Base-by-base conservation (phyloP, 23 red algal species). In the Agarophyton chilense region DNA sequence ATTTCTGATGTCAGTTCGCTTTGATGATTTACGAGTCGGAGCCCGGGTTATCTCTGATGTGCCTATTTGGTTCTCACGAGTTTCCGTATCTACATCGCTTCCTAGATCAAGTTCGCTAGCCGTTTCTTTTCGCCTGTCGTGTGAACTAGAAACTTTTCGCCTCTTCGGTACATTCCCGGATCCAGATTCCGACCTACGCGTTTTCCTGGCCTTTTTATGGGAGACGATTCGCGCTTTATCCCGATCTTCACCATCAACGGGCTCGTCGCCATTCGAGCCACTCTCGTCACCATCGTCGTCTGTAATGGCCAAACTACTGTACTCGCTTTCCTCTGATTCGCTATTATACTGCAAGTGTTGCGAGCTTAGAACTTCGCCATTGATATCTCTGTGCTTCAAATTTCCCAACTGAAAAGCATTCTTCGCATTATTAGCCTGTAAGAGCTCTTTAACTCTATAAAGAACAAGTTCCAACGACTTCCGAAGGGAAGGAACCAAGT, bases 381-480 rank as follows among this genome's bases (percentile, higher is more conserved):
- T 70, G 42, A 91, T 91, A 57, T 91, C 88, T 32, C 88, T 31
- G 44, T 81, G 75, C 43, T 81, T 82, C 60, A 91, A 45, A 29
- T 81, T 91, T 39, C 88, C 88, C 0, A 91, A 76, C 25, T 82
- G 74, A 72, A 91, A 91, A 34, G 88, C 88, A 54, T 67, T 40
- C 29, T 55, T 91, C 7, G 60, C 88, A 50, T 91, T 82, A 52
- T 91, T 55, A 10, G 61, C 57, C 6, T 82, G 64, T 60, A 91
- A 62, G 3, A 91, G 33, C 21, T 82, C 88, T 46, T 82, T 91
- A 0, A 82, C 77, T 10, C 67, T 41, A 44, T 91, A 91, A 8
- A 91, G 75, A 16, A 81, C 36, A n/a, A 91, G 76, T 82, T 91
- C 88, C n/a, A 91, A 33, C 47, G 76, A 82, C 46, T 82, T 91